Percentiles rank a stretch among this genome's conserved stretches.
phyloP scores from a whole-genome alignment of 257 asterid genomes.

The Solanum appendiculatum region DNA sequence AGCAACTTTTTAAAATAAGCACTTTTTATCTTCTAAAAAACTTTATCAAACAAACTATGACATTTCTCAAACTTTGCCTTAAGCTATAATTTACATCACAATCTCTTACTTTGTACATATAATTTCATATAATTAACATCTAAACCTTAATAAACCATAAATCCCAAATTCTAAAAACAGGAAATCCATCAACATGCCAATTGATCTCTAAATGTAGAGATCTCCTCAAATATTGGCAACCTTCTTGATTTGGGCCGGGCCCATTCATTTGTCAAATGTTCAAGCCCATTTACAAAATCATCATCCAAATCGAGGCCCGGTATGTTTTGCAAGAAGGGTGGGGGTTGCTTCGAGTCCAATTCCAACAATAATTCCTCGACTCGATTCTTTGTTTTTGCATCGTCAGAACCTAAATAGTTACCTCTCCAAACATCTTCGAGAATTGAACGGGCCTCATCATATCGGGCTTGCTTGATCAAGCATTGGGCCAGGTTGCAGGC shows the following conservation, averaged over 20 bases:
- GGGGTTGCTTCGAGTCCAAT: slow-evolving; percentile 20
- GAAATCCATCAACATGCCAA: slow-evolving; percentile 43
- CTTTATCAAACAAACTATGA: neutral
- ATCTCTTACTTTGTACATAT: neutral
- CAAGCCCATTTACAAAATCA: slow-evolving; percentile 40
- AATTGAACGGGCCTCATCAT: slow-evolving; percentile 43
- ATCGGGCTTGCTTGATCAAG: slow-evolving; percentile 53
- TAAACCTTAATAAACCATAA: neutral
- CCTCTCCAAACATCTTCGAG: slow-evolving; percentile 49
- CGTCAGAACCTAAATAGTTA: slow-evolving; percentile 55
- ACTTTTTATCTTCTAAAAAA: neutral
- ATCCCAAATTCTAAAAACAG: neutral
- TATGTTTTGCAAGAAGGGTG: neutral
- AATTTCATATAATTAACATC: neutral
- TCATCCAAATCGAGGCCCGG: slow-evolving; percentile 36
- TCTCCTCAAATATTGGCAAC: slow-evolving; percentile 83
- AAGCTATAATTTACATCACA: neutral
- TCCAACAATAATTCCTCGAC: slow-evolving; percentile 40
- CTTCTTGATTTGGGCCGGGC: slow-evolving; percentile 60
- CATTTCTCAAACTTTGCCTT: neutral
- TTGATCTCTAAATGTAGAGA: slow-evolving; percentile 64
- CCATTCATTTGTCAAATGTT: slow-evolving; percentile 26
- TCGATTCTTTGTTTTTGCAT: slow-evolving; percentile 35
- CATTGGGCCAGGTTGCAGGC: slow-evolving; percentile 74
- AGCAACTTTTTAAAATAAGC: neutral